phyloP scores from a whole-genome alignment of 108 stramenopile genomes.

The Nannochloropsis gaditana region DNA sequence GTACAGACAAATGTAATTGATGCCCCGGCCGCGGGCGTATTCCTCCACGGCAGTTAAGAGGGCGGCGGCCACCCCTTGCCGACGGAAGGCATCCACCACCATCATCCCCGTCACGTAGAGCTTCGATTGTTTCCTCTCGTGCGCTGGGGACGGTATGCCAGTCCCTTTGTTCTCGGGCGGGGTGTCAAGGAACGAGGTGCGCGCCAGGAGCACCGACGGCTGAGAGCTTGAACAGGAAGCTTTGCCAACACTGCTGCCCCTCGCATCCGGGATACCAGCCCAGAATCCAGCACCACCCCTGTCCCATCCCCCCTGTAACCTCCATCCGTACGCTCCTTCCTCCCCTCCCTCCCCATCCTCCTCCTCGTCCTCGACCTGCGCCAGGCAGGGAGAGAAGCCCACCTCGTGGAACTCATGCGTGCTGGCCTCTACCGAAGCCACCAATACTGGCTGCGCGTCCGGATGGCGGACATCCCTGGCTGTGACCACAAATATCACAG shows the following conservation, averaged over 20 bases:
- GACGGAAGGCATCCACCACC: neutral
- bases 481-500: neutral
- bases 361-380: neutral
- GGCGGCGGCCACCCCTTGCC: neutral
- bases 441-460: neutral
- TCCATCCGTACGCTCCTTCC: too few species aligned
- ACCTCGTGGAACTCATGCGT: slow-evolving; percentile 1
- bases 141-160: neutral
- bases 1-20: slow-evolving; percentile 3
- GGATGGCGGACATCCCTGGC: neutral
- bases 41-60: neutral
- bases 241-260: neutral
- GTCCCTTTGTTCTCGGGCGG: too few species aligned
- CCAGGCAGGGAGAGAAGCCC: neutral
- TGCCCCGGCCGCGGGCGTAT: neutral
- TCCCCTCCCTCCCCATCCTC: neutral
- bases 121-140: neutral
- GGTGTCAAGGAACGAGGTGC: neutral
- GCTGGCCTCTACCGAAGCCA: neutral
- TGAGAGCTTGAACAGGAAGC: neutral
- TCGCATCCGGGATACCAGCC: neutral
- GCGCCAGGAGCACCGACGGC: neutral
- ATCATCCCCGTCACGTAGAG: slow-evolving; percentile 8
- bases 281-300: too few species aligned
- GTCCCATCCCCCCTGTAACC: too few species aligned